phyloP scores from a whole-genome alignment of 352 stramenopile genomes.

The Pythium sukuiense region DNA sequence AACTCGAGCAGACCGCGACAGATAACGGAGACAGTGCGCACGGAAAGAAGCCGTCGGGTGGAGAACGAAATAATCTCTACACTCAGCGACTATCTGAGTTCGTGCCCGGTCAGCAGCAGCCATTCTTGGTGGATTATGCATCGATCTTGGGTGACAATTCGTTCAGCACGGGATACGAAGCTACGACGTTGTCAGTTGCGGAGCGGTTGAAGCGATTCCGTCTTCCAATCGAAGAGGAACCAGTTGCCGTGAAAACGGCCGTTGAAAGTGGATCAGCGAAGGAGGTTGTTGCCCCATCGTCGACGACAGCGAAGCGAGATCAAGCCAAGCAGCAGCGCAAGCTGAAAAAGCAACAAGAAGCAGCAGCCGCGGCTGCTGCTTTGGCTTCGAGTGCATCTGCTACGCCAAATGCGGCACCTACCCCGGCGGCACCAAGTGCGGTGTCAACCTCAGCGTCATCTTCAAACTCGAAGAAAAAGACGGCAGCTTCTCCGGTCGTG shows the following conservation, averaged over 20 bases:
- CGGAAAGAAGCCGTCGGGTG: background rate
- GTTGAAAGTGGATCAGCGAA: background rate
- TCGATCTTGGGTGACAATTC: constrained; percentile 74
- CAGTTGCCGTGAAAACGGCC: background rate
- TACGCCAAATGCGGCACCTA: constrained; percentile 1
- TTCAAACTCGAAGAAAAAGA: constrained; percentile 29
- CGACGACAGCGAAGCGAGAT: constrained; percentile 62
- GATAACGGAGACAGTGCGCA: constrained; percentile 8
- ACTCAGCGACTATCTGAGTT: constrained; percentile 60
- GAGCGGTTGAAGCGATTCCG: constrained; percentile 63
- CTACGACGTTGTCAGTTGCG: constrained; percentile 60
- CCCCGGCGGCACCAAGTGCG: constrained; percentile 9
- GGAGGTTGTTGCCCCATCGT: background rate
- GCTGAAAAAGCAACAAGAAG: constrained; percentile 65
- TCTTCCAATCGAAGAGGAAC: constrained; percentile 21
- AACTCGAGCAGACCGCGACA: constrained; percentile 25
- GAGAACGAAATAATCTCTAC: constrained; percentile 46
- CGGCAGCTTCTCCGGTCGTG: constrained; percentile 9
- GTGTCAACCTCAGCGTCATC: constrained; percentile 11
- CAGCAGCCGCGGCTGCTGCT: constrained; percentile 7
- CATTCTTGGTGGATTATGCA: constrained; percentile 77
- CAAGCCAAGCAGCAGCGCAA: constrained; percentile 65
- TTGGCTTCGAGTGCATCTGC: constrained; percentile 6
- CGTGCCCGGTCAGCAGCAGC: constrained; percentile 67
- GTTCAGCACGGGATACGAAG: constrained; percentile 78